Evolutionary conservation across 169 alveolate genomes (phyloP), one percentile per base, ranked within the genome.

Genomic region (Plasmodium inui): DNA sequence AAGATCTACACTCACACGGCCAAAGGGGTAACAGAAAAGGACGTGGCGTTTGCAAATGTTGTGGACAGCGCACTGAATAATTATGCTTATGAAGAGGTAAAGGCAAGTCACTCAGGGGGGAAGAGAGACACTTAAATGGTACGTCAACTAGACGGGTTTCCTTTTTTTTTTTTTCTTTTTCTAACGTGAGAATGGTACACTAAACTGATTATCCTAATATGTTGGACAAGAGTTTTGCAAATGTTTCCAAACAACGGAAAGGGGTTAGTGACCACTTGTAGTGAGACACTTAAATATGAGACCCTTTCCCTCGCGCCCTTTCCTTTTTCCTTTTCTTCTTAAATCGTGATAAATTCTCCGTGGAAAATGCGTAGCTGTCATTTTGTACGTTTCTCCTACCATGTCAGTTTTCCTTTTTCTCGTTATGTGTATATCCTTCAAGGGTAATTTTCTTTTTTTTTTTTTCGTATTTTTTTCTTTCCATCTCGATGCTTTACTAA

Each of bases 1-100:
- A 86, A 86, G 55, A 86, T 74, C 34, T 55, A 86, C 32, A 86
- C 93, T n/a, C 88, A 86, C 73, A 53, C 57, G 12, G 2, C 14
- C 17, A 86, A 86, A 14, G 78, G 46, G 37, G 86, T 86, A 19
- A 76, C 79, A 14, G 88, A 22, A 9, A 86, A 86, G 19, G 88
- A 86, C 67, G 55, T 86, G 37, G 19, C 57, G 28, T 34, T 86
- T 3, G 93, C 93, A 76, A 46, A 32, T n/a, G 44, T 76, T 30
- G 70, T 86, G 39, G 93, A 86, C 39, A 39, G 71, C 8, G 50
- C 86, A 32, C 71, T 86, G 70, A 34, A 26, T 19, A 32, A 79
- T 46, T 79, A 86, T 55, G 81, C 78, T 5, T 85, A 86, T 78
- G 34, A 67, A 53, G 71, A 10, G 32, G 80, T 53, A 26, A 19